Percentiles rank a stretch among this genome's conserved stretches.
phyloP scores from a whole-genome alignment of 768 basidiomycete species.

The Boletus sp. region DNA sequence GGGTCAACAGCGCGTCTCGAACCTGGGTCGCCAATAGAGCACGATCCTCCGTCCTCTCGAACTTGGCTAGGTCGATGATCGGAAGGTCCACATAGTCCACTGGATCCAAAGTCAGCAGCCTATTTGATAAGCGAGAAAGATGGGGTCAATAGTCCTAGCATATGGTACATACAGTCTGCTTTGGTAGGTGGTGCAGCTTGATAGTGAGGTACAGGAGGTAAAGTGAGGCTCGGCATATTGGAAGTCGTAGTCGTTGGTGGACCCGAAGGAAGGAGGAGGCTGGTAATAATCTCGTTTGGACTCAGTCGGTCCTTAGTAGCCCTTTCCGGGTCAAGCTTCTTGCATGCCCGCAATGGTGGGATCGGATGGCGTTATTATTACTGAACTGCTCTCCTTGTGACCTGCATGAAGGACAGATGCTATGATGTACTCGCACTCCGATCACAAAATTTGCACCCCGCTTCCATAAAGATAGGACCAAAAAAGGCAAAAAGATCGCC shows the following conservation, averaged over 20 bases:
- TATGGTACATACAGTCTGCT: constrained; percentile 30
- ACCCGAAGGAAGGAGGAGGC: neutral
- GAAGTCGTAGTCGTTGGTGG: neutral
- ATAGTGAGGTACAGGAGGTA: constrained; percentile 38
- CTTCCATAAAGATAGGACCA: neutral
- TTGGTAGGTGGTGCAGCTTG: constrained; percentile 34
- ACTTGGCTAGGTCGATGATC: constrained; percentile 48
- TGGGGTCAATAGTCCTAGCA: neutral
- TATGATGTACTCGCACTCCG: neutral
- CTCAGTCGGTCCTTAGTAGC: neutral
- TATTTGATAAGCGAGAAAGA: neutral
- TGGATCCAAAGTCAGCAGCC: constrained; percentile 22
- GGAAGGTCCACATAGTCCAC: constrained; percentile 51
- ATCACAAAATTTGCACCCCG: neutral
- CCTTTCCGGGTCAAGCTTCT: neutral
- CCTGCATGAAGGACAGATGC: neutral
- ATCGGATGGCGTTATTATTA: neutral
- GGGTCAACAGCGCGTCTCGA: constrained; percentile 43
- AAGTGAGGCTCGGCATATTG: constrained; percentile 30
- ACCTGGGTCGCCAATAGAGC: constrained; percentile 38
- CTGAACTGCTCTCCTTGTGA: neutral
- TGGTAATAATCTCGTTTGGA: neutral
- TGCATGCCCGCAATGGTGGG: neutral
- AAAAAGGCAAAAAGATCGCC: too few relatives aligned
- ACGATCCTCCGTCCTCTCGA: constrained; percentile 37